Conservation (phyloP, 805 yeast genomes). For the Pichia thaimueangensis region DNA sequence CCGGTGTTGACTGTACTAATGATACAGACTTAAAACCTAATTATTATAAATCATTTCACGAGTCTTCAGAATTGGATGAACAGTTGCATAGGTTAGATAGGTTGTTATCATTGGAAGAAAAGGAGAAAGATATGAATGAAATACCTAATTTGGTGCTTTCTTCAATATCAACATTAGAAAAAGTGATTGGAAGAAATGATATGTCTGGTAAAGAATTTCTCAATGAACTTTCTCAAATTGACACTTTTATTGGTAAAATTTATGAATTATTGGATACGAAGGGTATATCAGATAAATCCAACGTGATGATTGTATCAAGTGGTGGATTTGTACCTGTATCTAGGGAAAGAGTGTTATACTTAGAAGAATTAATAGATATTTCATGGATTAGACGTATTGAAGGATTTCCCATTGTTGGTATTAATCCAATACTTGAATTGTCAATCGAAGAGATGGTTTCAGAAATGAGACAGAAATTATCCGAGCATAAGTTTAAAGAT, state of each 20-base stretch:
- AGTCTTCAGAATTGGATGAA: constrained; percentile 48
- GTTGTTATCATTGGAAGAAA: constrained; percentile 52
- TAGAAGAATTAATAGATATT: constrained; percentile 65
- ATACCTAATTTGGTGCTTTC: constrained; percentile 75
- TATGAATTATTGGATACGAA: constrained; percentile 43
- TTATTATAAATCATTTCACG: constrained; percentile 58
- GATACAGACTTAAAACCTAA: constrained; percentile 37
- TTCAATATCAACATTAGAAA: constrained; percentile 77
- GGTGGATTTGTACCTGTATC: constrained; percentile 93
- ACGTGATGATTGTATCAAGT: constrained; percentile 75
- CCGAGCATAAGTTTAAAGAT: constrained; percentile 22
- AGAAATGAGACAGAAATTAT: constrained; percentile 34
- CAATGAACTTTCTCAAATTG: constrained; percentile 56
- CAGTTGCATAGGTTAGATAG: constrained; percentile 54
- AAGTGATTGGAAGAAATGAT: constrained; percentile 71
- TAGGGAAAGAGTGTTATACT: constrained; percentile 54
- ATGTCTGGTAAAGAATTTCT: constrained; percentile 53
- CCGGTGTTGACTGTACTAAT: constrained; percentile 59
- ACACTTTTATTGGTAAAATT: constrained; percentile 49
- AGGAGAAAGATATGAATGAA: neutral
- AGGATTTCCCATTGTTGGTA: constrained; percentile 84
- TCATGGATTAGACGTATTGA: constrained; percentile 53
- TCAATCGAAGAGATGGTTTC: constrained; percentile 40
- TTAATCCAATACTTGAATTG: constrained; percentile 46
- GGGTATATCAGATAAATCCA: constrained; percentile 58